Evolutionary conservation across 1,284 basidiomycete species (phyloP), one percentile per base, ranked within the genome.

Genomic region (Leccinum subatratum): DNA sequence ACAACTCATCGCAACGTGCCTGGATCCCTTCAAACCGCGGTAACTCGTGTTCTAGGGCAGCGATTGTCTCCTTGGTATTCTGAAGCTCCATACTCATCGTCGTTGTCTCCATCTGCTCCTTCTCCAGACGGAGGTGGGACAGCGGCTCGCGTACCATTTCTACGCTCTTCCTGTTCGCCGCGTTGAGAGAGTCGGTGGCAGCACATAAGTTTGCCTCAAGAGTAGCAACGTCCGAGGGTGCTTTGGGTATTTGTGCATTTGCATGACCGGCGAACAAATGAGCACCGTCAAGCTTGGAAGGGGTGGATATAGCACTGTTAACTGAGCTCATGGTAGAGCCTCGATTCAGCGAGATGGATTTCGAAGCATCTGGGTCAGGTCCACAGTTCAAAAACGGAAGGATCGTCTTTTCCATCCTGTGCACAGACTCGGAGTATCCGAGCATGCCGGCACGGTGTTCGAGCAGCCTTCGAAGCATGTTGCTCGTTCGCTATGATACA

Each of bases 221-320:
- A 7, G 77, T 72, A 11, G 77, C 65, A 4, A 87, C 51, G 51
- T 85, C 78, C 75, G 81, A 79, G 69, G 71, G 80, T 71, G 71
- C 70, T 58, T 75, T 77, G 4, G 79, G 78, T 0, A 87, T 79
- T 18, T 90, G 77, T 4, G 89, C 82, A 61, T 86, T 82, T 4
- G 83, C 86, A 70, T 93, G 90, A 0, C 91, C 91, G 0, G 91
- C 90, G 70, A 92, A 92, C 61, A 93, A 81, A 78, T 93, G 91
- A 1, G 87, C 86, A n/a, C 91, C 91, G 64, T 92, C 90, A 72
- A 93, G 93, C 56, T 85, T 86, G 30, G 83, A 79, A 14, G 82
- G 77, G 1, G 82, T 77, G 22, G 82, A 81, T 3, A 80, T 70
- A 61, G 79, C 81, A 30, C 82, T 84, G 25, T 81, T 79, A 5